Evolutionary conservation across 352 stramenopile species (phyloP).

Genomic region (Phytophthora crassamura): DNA sequence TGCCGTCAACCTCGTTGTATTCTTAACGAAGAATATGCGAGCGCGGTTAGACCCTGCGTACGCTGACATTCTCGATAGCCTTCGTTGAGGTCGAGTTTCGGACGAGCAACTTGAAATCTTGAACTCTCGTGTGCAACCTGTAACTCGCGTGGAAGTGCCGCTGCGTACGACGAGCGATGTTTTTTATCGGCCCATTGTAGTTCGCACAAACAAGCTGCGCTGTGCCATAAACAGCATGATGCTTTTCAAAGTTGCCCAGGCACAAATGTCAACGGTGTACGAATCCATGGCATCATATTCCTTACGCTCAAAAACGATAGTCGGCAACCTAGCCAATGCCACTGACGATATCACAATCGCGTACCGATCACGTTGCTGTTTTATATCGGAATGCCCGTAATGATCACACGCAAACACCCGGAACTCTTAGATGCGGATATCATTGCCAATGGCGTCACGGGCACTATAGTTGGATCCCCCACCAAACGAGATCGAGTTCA

Average conservation of each 20-base stretch:
- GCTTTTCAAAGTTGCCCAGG: neutral
- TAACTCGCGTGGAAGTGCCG: neutral
- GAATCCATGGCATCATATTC: neutral
- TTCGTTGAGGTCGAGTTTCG: neutral
- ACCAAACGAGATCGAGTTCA: neutral
- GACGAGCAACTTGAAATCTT: neutral
- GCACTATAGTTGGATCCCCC: constrained; percentile 7
- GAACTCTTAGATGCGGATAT: neutral
- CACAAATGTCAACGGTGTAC: neutral
- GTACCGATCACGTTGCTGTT: constrained; percentile 7
- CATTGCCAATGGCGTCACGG: neutral
- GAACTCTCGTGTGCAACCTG: constrained; percentile 4
- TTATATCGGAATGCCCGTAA: constrained; percentile 18
- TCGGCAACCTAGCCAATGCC: neutral
- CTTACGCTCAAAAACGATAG: neutral
- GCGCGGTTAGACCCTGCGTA: too few relatives aligned
- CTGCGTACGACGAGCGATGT: neutral
- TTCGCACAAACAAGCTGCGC: constrained; percentile 16
- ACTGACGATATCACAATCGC: constrained; percentile 8
- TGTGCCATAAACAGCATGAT: constrained; percentile 8
- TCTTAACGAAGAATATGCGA: too few relatives aligned
- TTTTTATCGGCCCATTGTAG: constrained; percentile 11
- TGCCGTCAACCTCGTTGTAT: too few relatives aligned
- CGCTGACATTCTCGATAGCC: too few relatives aligned
- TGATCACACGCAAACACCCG: constrained; percentile 7